Evolutionary conservation across 441 rosid genomes (phyloP).

Genomic region (Brassica balearica): DNA sequence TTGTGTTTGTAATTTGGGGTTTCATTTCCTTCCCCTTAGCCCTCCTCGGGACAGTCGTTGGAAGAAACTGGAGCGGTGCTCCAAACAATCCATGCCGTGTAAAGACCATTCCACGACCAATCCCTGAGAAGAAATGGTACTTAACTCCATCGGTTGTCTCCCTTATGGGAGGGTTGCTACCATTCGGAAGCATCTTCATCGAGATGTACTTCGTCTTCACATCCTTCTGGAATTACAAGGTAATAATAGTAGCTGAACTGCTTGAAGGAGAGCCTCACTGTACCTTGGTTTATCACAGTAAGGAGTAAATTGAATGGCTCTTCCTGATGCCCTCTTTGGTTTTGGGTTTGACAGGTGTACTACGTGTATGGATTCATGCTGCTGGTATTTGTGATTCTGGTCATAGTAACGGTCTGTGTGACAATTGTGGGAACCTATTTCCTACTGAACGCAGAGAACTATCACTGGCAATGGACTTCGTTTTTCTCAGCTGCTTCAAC

Average conservation of each 20-base stretch:
- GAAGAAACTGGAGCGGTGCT: constrained; percentile 97
- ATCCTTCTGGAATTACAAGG: constrained; percentile 99
- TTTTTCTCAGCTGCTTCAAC: constrained; percentile 96
- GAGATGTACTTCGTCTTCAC: constrained; percentile 99
- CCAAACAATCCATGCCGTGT: constrained; percentile 98
- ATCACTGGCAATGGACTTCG: constrained; percentile 99
- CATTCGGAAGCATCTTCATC: constrained; percentile 97
- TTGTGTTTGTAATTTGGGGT: constrained; percentile 93
- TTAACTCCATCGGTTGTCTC: constrained; percentile 94
- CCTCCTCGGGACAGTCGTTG: constrained; percentile 95
- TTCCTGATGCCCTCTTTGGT: constrained; percentile 4
- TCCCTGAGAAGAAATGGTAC: constrained; percentile 99
- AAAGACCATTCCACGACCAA: constrained; percentile 97
- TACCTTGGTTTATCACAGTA: neutral
- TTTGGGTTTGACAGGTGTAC: constrained; percentile 13
- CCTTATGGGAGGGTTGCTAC: constrained; percentile 92
- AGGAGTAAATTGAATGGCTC: neutral
- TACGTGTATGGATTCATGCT: no score
- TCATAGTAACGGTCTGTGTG: no score
- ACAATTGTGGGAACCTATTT: constrained; percentile 68
- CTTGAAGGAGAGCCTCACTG: neutral
- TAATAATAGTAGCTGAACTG: constrained; percentile 31
- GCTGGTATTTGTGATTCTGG: no score
- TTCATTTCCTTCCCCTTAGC: constrained; percentile 97
- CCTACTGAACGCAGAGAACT: constrained; percentile 93